Base-by-base conservation (phyloP, 1,139 yeast genomes). In the Kluyveromyces sp. region DNA sequence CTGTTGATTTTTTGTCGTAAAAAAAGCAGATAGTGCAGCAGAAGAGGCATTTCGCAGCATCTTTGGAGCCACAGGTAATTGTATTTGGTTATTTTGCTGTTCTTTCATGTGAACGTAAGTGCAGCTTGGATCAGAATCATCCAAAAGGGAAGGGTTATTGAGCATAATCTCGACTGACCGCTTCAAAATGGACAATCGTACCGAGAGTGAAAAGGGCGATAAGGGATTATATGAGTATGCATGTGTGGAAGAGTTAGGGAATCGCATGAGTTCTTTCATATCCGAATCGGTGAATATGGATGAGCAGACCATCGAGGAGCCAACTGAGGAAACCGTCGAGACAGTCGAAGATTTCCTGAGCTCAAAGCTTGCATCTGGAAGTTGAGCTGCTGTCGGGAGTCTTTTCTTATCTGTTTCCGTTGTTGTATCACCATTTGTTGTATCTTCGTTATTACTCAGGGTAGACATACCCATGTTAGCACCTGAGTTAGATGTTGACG, bases 191-290 rank as follows among this genome's bases (percentile, higher is more conserved):
- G 82, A 81, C 50, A 87, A 68, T 47, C 96, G 69, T 46, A 86
- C 77, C 0, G 94, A 87, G 48, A 87, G 66, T 1, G 95, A 83
- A 58, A 84, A 83, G 25, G 89, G 92, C 3, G 94, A 82, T 48
- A 85, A 69, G 50, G 84, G 87, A 4, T 94, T 89, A 63, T 86
- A 87, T 0, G 95, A 85, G 59, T 84, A 87, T 2, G 95, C 84
- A 60, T 85, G 92, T 2, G 94, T 77, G 7, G 94, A 83, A 59
- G 84, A 92, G 25, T 81, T 78, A 4, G 95, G 88, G 59, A 83
- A 84, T 54, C 71, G 74, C 33, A 77, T 58, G 31, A 79, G 65
- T 42, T 73, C 77, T 5, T 56, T 48, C 26, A 55, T 45, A 30
- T 54, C 53, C 26, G 27, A 41, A 28, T 54, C 59, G 4, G 39